Evolutionary conservation across 768 basidiomycete genomes (phyloP).

Genomic region (Termitomyces titanicus): DNA sequence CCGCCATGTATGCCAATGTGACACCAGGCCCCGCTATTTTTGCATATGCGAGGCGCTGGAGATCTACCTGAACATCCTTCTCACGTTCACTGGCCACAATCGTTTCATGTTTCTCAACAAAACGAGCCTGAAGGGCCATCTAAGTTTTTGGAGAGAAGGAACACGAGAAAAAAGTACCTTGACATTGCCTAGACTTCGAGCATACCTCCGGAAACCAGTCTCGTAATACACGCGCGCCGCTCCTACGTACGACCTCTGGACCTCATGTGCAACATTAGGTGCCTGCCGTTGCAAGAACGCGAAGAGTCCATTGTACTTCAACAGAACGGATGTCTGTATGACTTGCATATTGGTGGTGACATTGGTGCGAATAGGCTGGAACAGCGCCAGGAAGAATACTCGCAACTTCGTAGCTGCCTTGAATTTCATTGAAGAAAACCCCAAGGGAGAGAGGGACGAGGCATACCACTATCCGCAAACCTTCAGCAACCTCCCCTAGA

Average conservation of each 20-base stretch:
- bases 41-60: slow-evolving; percentile 59
- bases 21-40: slow-evolving; percentile 79
- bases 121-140: slow-evolving; percentile 46
- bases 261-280: slow-evolving; percentile 75
- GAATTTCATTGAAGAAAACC: not conserved
- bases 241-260: slow-evolving; percentile 82
- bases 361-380: slow-evolving; percentile 78
- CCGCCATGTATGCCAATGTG: slow-evolving; percentile 83
- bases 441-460: not conserved
- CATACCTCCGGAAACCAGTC: slow-evolving; percentile 90
- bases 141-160: not conserved
- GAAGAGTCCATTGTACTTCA: slow-evolving; percentile 81
- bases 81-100: slow-evolving; percentile 49
- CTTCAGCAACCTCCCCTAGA: slow-evolving; percentile 79
- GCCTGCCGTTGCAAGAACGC: slow-evolving; percentile 84
- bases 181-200: slow-evolving; percentile 73
- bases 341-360: slow-evolving; percentile 93
- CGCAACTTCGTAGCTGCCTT: slow-evolving; percentile 91
- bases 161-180: slow-evolving; percentile 45
- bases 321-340: slow-evolving; percentile 80
- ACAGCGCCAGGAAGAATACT: slow-evolving; percentile 75
- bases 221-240: slow-evolving; percentile 91
- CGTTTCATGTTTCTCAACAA: slow-evolving; percentile 64
- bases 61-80: slow-evolving; percentile 37
- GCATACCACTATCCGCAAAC: slow-evolving; percentile 82